Conservation (phyloP, 2,329 filamentous ascomycete species). For the Penicillium sp. region DNA sequence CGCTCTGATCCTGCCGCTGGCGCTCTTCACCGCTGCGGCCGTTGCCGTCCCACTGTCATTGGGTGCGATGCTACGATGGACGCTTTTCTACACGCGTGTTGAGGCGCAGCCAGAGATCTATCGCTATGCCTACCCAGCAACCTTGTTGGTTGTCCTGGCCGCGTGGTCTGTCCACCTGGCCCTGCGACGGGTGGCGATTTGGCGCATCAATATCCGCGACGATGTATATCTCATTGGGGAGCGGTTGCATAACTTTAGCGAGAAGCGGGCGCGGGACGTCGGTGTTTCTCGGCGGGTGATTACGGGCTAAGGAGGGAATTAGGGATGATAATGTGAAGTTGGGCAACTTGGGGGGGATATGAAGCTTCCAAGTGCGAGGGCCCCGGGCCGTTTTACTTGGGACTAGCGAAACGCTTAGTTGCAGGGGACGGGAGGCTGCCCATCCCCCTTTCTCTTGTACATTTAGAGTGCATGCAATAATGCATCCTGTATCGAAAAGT, state of each 20-base stretch:
- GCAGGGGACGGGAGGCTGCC: conserved; percentile 1
- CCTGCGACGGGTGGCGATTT: conserved; percentile 65
- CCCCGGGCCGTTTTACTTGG: not conserved
- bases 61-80: conserved; percentile 56
- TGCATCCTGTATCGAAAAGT: not conserved
- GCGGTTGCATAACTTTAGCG: conserved; percentile 89
- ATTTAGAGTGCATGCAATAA: conserved; percentile 2
- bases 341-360: not conserved
- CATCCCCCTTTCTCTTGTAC: conserved; percentile 3
- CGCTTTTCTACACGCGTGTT: conserved; percentile 34
- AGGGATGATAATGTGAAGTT: not conserved
- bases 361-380: not conserved
- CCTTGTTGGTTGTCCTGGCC: conserved; percentile 57
- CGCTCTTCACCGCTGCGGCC: conserved; percentile 62
- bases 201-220: conserved; percentile 82
- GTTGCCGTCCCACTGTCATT: conserved; percentile 66
- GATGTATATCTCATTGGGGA: conserved; percentile 97
- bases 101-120: conserved; percentile 52
- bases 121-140: conserved; percentile 73
- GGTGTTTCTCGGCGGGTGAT: conserved; percentile 42
- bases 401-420: not conserved
- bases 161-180: conserved; percentile 44
- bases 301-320: conserved; percentile 28
- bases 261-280: conserved; percentile 48
- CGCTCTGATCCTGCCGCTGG: conserved; percentile 78